Evolutionary conservation across 441 rosid species (phyloP).

Genomic region (Arabidopsis hybrid): DNA sequence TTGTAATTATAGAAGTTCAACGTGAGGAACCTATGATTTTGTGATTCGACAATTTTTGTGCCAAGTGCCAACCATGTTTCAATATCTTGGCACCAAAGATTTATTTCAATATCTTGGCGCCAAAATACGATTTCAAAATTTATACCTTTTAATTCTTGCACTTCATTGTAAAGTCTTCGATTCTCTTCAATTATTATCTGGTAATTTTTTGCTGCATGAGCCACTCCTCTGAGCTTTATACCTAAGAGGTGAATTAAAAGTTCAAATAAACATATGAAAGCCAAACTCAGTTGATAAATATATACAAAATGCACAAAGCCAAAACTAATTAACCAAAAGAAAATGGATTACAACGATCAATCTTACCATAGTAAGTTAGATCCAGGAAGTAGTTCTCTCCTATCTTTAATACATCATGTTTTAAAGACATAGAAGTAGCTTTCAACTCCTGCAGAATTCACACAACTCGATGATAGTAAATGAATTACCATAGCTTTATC

Average conservation of each 20-base stretch:
- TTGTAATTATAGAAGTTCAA: no score
- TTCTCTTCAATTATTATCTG: slow-evolving; percentile 66
- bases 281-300: background rate
- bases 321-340: background rate
- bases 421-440: slow-evolving; percentile 63
- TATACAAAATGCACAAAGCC: background rate
- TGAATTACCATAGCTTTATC: slow-evolving; percentile 22
- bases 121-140: background rate
- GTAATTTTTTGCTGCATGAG: slow-evolving; percentile 72
- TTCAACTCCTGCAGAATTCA: slow-evolving; percentile 65
- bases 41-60: background rate
- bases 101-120: background rate
- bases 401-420: slow-evolving; percentile 65
- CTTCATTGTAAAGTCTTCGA: slow-evolving; percentile 70
- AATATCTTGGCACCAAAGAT: background rate
- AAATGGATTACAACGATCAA: slow-evolving; percentile 27
- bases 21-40: background rate
- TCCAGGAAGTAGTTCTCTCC: slow-evolving; percentile 55
- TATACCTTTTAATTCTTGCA: slow-evolving; percentile 79
- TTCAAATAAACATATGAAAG: background rate
- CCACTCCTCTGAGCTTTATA: slow-evolving; percentile 62
- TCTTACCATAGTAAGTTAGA: slow-evolving; percentile 58
- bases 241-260: slow-evolving; percentile 48
- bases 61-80: background rate
- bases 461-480: slow-evolving; percentile 9